Base-by-base conservation (phyloP, 1,139 yeast species). In the Blastobotrys apis region DNA sequence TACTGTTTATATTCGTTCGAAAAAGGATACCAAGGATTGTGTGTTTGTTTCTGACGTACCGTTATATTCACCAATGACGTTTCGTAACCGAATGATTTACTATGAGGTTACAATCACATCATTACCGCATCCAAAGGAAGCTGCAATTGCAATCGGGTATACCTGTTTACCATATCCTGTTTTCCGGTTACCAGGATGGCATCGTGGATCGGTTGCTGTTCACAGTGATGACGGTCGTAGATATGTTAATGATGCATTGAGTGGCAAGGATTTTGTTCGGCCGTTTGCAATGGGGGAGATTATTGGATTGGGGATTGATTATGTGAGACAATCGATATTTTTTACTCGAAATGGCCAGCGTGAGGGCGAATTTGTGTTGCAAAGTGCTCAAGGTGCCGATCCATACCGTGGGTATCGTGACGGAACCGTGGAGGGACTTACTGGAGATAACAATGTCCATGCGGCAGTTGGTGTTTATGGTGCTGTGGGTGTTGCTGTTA, bases 101-200 rank as follows among this genome's bases (percentile, higher is more conserved):
- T 60, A 50, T 45, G 63, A 60, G 39, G 41, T 55, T 15, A 51
- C 57, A 12, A 49, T 58, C 37, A 52, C 57, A 2, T 48, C 53
- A 19, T 43, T 55, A 33, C 51, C 49, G 3, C 47, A 53, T 12
- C 55, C 56, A 1, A 48, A 50, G 6, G 48, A 51, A 5, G 47
- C 58, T 1, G 45, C 55, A 3, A 39, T 58, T n/a, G 62, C 60
- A 1, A 49, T 60, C 33, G 64, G 64, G 5, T 60, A 51, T 39
- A 36, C 52, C 8, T 54, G 58, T 26, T 45, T 54, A 43, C 64
- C 64, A 19, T 60, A 58, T 42, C 64, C 64, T 8, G 53, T 47
- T 12, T 57, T 55, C 41, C 40, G 64, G 13, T 48, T 58, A 16
- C 63, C 64, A 1, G 64, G 64, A 3, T 59, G 64, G 63, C 62